These are phyloP conservation scores for Tetracladium setigerum DNA, from an alignment of 495 filamentous ascomycete genomes.

Conservation along the genomic window DNA sequence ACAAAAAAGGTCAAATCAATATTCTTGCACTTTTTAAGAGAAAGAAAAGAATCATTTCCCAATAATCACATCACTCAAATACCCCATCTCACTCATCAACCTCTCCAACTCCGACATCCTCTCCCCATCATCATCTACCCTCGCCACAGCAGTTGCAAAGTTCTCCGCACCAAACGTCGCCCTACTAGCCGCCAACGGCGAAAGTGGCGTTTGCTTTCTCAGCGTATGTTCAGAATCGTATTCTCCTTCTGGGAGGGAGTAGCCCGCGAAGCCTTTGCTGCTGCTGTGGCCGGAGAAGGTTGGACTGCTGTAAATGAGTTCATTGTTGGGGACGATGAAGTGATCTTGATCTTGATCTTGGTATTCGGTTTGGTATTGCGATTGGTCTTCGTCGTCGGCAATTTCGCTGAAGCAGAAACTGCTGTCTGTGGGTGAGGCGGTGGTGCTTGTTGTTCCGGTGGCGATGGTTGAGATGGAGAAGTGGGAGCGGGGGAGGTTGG, in stretches of 20 bases:
- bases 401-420: conserved; percentile 9
- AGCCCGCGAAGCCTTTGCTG: conserved; percentile 10
- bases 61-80: conserved; percentile 17
- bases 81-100: conserved; percentile 18
- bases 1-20: too few species aligned
- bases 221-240: conserved; percentile 13
- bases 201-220: conserved; percentile 3
- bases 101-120: conserved; percentile 15
- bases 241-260: conserved; percentile 10
- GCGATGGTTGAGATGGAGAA: conserved; percentile 31
- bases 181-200: conserved; percentile 7
- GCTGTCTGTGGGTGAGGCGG: conserved; percentile 21
- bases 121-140: not conserved
- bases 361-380: too few species aligned
- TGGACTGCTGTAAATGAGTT: not conserved
- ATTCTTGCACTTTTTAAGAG: too few species aligned
- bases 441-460: conserved; percentile 9
- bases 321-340: not conserved
- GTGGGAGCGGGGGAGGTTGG: conserved; percentile 25
- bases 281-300: not conserved
- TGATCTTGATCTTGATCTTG: not conserved
- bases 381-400: not conserved
- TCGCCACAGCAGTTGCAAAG: conserved; percentile 3
- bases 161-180: conserved; percentile 14
- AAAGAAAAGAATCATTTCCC: conserved; percentile 5